A percentile compares a stretch with the other conserved stretches of the same genome.
Conservation (phyloP, 768 basidiomycete species). For the Infundibulicybe gibba region DNA sequence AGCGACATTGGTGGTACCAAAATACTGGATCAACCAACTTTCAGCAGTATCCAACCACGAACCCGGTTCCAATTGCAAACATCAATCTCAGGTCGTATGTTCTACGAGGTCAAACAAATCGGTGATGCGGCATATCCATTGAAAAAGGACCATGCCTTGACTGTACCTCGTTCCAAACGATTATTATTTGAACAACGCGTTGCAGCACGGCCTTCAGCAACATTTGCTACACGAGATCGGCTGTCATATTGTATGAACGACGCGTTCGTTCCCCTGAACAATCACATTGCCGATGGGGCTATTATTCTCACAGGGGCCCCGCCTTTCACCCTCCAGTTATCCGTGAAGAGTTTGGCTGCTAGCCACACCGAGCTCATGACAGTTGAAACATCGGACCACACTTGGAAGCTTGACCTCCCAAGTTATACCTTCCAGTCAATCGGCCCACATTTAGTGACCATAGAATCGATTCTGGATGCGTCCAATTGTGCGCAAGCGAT, state of each 20-base stretch:
- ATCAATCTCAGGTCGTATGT: conserved; percentile 71
- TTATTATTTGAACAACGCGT: conserved; percentile 87
- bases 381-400: conserved; percentile 40
- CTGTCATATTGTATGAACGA: conserved; percentile 78
- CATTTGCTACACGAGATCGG: conserved; percentile 65
- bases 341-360: conserved; percentile 70
- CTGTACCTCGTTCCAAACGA: conserved; percentile 66
- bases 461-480: conserved; percentile 77
- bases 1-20: conserved; percentile 64
- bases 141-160: conserved; percentile 53
- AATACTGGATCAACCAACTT: conserved; percentile 71
- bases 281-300: conserved; percentile 49
- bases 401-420: conserved; percentile 74
- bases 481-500: conserved; percentile 77
- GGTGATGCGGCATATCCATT: conserved; percentile 85
- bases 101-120: conserved; percentile 87
- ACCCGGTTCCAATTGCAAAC: conserved; percentile 83
- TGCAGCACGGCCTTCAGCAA: conserved; percentile 73
- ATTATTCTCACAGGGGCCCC: conserved; percentile 78
- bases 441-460: conserved; percentile 75
- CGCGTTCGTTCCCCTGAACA: conserved; percentile 51
- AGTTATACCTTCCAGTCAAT: conserved; percentile 73
- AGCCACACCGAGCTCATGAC: conserved; percentile 59
- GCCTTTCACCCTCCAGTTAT: conserved; percentile 79
- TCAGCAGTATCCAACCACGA: conserved; percentile 80